These are phyloP conservation scores for Arthrobotrys conoides DNA, from an alignment of 2,329 filamentous ascomycete species.

Conservation along the genomic window DNA sequence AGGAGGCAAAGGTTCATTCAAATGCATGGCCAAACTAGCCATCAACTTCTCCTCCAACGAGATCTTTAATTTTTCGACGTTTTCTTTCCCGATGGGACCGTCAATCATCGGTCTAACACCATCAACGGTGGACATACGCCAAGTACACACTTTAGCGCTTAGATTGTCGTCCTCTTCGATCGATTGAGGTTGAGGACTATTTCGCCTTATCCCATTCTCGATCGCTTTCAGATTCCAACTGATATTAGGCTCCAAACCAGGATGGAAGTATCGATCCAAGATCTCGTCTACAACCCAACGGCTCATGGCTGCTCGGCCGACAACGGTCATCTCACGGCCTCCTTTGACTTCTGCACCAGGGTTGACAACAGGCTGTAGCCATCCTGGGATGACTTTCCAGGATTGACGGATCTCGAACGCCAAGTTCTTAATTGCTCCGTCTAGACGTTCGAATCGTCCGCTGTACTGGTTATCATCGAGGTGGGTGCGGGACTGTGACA, in stretches of 20 bases:
- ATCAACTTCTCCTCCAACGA: slow-evolving; percentile 78
- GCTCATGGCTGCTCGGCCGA: slow-evolving; percentile 88
- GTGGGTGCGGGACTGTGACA: slow-evolving; percentile 92
- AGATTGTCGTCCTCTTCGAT: slow-evolving; percentile 91
- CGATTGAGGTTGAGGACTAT: slow-evolving; percentile 79
- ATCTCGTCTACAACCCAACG: slow-evolving; percentile 92
- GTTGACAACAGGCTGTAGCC: slow-evolving; percentile 85
- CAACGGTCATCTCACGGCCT: slow-evolving; percentile 97
- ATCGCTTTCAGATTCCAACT: slow-evolving; percentile 86
- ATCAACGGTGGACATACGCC: slow-evolving; percentile 93
- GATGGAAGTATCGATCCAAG: slow-evolving; percentile 93
- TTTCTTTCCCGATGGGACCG: slow-evolving; percentile 76
- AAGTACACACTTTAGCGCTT: slow-evolving; percentile 87
- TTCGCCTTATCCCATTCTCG: slow-evolving; percentile 86
- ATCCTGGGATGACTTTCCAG: slow-evolving; percentile 84
- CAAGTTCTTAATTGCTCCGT: slow-evolving; percentile 93
- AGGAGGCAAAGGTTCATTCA: slow-evolving; percentile 83
- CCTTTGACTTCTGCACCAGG: slow-evolving; percentile 86
- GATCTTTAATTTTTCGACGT: slow-evolving; percentile 78
- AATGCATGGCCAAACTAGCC: slow-evolving; percentile 78
- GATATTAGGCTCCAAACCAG: slow-evolving; percentile 81
- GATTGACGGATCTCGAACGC: slow-evolving; percentile 97
- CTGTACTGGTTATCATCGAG: slow-evolving; percentile 96
- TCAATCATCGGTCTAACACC: slow-evolving; percentile 82
- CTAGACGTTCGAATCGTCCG: slow-evolving; percentile 88